Percentiles rank a stretch among this genome's conserved stretches.
Evolutionary conservation across 306 rosid species (phyloP).

Genomic region (Parietaria judaica): DNA sequence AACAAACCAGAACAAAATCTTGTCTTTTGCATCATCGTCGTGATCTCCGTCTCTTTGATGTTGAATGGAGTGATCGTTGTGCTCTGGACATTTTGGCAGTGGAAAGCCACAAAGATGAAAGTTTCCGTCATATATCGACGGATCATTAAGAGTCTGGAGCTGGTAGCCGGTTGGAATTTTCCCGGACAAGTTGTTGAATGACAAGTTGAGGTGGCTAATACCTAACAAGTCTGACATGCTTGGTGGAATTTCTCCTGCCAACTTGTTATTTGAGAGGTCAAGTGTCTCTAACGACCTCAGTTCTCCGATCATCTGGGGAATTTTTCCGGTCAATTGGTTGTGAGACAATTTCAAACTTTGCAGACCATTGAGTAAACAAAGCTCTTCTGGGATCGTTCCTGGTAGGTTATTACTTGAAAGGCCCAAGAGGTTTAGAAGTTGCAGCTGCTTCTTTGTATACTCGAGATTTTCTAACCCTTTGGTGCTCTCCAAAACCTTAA

Average conservation of each 20-base stretch:
- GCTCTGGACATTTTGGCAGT: not conserved
- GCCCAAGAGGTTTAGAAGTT: constrained; percentile 7
- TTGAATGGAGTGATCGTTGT: no score
- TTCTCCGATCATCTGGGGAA: constrained; percentile 5
- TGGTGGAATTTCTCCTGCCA: no score
- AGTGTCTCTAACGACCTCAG: constrained; percentile 7
- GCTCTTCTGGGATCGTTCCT: constrained; percentile 8
- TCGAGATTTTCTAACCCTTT: not conserved
- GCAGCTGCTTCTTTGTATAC: not conserved
- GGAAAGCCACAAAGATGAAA: constrained; percentile 8
- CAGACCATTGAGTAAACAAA: not conserved
- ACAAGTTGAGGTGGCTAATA: no score
- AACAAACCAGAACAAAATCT: constrained; percentile 3
- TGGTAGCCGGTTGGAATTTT: constrained; percentile 1
- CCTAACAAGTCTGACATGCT: no score
- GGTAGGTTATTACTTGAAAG: constrained; percentile 12
- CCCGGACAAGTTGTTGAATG: not conserved
- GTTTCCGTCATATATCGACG: constrained; percentile 7
- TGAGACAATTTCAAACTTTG: constrained; percentile 11
- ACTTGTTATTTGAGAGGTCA: no score
- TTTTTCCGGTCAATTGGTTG: constrained; percentile 11
- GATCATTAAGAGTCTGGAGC: constrained; percentile 12
- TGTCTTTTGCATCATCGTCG: not conserved
- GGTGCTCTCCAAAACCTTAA: not conserved
- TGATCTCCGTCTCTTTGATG: no score